These are phyloP conservation scores for Prunella vulgaris DNA, from an alignment of 257 asterid species.

Conservation along the genomic window DNA sequence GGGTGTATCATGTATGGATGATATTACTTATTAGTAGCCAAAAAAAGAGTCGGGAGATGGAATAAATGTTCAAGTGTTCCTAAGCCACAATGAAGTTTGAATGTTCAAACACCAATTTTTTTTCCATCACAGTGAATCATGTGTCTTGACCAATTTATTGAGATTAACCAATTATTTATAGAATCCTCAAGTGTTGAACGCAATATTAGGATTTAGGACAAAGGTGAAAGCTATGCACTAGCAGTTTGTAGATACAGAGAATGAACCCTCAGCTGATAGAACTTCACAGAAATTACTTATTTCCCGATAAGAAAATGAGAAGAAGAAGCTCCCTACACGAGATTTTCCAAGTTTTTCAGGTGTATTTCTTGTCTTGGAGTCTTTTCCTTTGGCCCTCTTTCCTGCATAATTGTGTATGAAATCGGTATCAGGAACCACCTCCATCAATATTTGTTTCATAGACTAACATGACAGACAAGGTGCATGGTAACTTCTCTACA, in stretches of 20 bases:
- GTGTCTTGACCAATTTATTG: not conserved
- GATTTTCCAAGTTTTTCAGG: conserved; percentile 27
- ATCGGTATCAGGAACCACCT: conserved; percentile 1
- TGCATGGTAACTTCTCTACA: not conserved
- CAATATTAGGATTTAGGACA: not conserved
- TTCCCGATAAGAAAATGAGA: not conserved
- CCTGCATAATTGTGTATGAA: conserved; percentile 34
- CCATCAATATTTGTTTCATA: not conserved
- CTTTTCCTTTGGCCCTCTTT: conserved; percentile 25
- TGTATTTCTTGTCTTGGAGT: conserved; percentile 17
- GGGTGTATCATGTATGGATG: not conserved
- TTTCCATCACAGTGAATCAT: not conserved
- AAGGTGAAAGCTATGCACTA: not conserved
- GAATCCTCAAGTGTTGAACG: not conserved
- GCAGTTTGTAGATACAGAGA: not conserved
- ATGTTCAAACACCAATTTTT: not conserved
- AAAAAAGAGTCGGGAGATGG: not conserved
- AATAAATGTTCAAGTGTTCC: not conserved
- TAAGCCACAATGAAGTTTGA: not conserved
- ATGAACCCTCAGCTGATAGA: not conserved
- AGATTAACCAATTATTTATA: not conserved
- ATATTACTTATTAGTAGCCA: not conserved
- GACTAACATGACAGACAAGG: not conserved
- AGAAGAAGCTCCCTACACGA: conserved; percentile 37
- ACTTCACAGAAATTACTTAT: not conserved